Conservation (phyloP, 495 filamentous ascomycete genomes). For the Tetracladium setigerum region DNA sequence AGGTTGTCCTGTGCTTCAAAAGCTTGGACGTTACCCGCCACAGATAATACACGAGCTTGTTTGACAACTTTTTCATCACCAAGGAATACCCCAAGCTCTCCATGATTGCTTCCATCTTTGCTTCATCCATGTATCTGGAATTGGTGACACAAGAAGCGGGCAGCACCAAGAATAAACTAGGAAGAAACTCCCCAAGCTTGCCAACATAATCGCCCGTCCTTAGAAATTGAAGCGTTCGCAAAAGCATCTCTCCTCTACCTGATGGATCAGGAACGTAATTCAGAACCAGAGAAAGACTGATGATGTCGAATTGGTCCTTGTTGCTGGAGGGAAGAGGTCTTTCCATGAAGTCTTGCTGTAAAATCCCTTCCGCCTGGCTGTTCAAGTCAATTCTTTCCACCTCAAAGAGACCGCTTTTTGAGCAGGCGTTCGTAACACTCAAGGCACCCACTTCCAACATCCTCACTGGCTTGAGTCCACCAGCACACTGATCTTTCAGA, state of each 20-base stretch:
- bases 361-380: slow-evolving; percentile 71
- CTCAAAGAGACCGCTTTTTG: slow-evolving; percentile 57
- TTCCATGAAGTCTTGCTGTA: slow-evolving; percentile 91
- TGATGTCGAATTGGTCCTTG: slow-evolving; percentile 69
- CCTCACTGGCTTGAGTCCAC: slow-evolving; percentile 33
- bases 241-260: slow-evolving; percentile 82
- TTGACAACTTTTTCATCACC: slow-evolving; percentile 58
- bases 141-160: slow-evolving; percentile 85
- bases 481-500: slow-evolving; percentile 17
- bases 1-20: slow-evolving; percentile 27
- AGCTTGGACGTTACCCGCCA: slow-evolving; percentile 47
- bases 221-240: slow-evolving; percentile 62
- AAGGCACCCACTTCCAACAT: slow-evolving; percentile 90
- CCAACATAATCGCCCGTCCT: slow-evolving; percentile 19
- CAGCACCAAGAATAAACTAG: slow-evolving; percentile 82
- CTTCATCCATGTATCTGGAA: slow-evolving; percentile 80
- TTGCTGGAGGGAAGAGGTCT: slow-evolving; percentile 58
- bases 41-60: slow-evolving; percentile 84
- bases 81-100: slow-evolving; percentile 62
- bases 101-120: slow-evolving; percentile 68
- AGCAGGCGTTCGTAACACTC: slow-evolving; percentile 77
- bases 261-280: slow-evolving; percentile 80
- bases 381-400: slow-evolving; percentile 86
- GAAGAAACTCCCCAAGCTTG: slow-evolving; percentile 39
- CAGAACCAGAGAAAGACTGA: slow-evolving; percentile 89